A percentile compares a stretch with the other conserved stretches of the same genome.
Evolutionary conservation across 2,329 filamentous ascomycete genomes (phyloP).

Genomic region (Samsoniella hepiali): DNA sequence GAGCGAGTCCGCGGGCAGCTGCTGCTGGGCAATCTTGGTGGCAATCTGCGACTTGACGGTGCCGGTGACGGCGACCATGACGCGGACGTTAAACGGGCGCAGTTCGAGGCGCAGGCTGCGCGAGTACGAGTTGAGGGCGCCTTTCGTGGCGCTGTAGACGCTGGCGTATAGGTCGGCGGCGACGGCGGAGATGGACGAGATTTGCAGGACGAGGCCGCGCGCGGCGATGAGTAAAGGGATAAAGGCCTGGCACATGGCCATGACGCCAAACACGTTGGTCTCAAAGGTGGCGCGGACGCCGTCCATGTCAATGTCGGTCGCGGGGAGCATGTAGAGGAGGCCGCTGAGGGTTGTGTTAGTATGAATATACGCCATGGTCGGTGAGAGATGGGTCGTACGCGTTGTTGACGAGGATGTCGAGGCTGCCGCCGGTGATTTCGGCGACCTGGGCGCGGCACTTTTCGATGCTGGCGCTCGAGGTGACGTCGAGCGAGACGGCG

Average conservation of each 20-base stretch:
- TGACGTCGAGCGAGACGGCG: conserved; percentile 52
- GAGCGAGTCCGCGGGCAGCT: conserved; percentile 43
- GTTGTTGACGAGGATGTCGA: conserved; percentile 60
- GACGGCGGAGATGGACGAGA: conserved; percentile 50
- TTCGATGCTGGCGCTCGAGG: conserved; percentile 47
- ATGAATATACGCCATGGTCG: too few relatives aligned
- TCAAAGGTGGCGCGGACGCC: conserved; percentile 54
- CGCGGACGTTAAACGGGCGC: conserved; percentile 51
- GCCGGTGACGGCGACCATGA: conserved; percentile 55
- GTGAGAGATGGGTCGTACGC: conserved; percentile 38
- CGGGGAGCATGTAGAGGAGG: conserved; percentile 49
- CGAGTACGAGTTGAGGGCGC: conserved; percentile 51
- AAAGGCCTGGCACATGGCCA: conserved; percentile 53
- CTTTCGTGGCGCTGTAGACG: conserved; percentile 55
- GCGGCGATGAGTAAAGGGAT: conserved; percentile 46
- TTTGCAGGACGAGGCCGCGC: conserved; percentile 52
- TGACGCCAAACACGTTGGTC: conserved; percentile 56
- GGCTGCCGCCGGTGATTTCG: conserved; percentile 47
- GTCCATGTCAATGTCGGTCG: conserved; percentile 49
- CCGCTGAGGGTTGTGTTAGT: conserved; percentile 36
- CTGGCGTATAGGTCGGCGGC: conserved; percentile 52
- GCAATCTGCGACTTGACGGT: conserved; percentile 52
- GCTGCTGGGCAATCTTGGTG: conserved; percentile 34
- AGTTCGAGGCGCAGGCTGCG: conserved; percentile 53
- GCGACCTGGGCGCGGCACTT: conserved; percentile 45